Evolutionary conservation across 2,329 filamentous ascomycete genomes (phyloP).

Genomic region (Talaromyces sp.): DNA sequence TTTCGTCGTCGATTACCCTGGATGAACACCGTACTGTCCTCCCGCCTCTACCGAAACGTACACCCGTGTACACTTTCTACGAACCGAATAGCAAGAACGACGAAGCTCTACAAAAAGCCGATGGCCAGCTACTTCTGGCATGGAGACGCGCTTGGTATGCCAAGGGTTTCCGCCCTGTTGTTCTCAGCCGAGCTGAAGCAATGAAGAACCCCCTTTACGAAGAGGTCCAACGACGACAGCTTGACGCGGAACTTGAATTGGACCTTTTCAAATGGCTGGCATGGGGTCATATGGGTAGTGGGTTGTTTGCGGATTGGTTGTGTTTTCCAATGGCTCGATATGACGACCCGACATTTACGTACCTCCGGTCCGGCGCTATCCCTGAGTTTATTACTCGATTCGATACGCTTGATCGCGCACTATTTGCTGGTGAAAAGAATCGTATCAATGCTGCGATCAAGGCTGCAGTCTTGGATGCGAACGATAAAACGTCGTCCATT

Average conservation of each 20-base stretch:
- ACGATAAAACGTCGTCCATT: conserved; percentile 60
- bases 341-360: conserved; percentile 68
- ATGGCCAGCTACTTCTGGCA: conserved; percentile 73
- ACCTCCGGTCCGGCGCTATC: conserved; percentile 72
- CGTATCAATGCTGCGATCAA: conserved; percentile 63
- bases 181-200: conserved; percentile 75
- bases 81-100: conserved; percentile 65
- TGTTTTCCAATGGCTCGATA: conserved; percentile 77
- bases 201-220: conserved; percentile 77
- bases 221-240: conserved; percentile 54
- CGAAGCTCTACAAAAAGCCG: conserved; percentile 63
- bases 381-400: conserved; percentile 67
- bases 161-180: conserved; percentile 80
- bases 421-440: conserved; percentile 68
- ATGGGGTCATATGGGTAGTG: conserved; percentile 86
- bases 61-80: conserved; percentile 87
- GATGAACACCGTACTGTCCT: conserved; percentile 82
- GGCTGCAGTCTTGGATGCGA: conserved; percentile 39
- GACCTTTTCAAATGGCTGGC: conserved; percentile 85
- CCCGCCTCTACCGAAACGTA: conserved; percentile 67
- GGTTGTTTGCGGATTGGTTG: conserved; percentile 74
- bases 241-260: conserved; percentile 60
- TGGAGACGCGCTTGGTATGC: conserved; percentile 97
- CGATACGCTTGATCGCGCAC: conserved; percentile 64
- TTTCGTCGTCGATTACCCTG: conserved; percentile 73